Base-by-base conservation (phyloP, 2,329 filamentous ascomycete genomes). In the Fusarium sambucinum region DNA sequence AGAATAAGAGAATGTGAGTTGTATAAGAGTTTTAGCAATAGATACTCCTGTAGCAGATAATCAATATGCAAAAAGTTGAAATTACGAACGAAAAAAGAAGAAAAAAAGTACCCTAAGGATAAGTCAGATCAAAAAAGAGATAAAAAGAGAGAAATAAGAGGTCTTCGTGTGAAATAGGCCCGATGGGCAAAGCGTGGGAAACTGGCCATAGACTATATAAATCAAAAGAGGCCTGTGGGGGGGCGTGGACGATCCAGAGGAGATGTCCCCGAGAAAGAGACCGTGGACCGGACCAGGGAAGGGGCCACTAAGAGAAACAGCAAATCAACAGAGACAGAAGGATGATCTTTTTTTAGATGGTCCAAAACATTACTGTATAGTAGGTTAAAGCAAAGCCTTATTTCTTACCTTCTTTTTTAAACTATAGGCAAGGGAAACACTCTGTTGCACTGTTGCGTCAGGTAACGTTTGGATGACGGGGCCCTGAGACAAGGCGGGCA, bases 171-270 rank as follows among this genome's bases (percentile, higher is more conserved):
- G 50, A 61, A 52, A 58, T 56, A 48, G 58, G 48, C 48, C 42
- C 47, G 40, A 66, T 59, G 46, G 56, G 61, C 50, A 65, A 60
- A 62, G 58, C 68, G 68, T 68, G 70, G 71, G 69, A 45, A 70
- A 70, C 69, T 64, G 51, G 21, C 47, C 25, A 68, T 69, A 69
- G 63, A 51, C 47, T 42, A 70, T 73, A 73, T 74, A 70, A 74
- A 70, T 56, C 59, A 59, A 45, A 45, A 45, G 14, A 37, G 59
- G 54, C 53, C 58, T 67, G 71, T 68, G 64, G 71, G 71, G 69
- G 70, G 70, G 61, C 62, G 38, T 59, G 62, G 64, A 66, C 55
- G 68, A 68, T 71, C 70, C 66, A 66, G 70, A 59, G 58, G 67
- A 69, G 65, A 69, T 66, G 64, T 47, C 62, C 46, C 59, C 65